A percentile compares a stretch with the other conserved stretches of the same genome.
Evolutionary conservation across 169 alveolate species (phyloP).

Genomic region (Miamiensis avidus): DNA sequence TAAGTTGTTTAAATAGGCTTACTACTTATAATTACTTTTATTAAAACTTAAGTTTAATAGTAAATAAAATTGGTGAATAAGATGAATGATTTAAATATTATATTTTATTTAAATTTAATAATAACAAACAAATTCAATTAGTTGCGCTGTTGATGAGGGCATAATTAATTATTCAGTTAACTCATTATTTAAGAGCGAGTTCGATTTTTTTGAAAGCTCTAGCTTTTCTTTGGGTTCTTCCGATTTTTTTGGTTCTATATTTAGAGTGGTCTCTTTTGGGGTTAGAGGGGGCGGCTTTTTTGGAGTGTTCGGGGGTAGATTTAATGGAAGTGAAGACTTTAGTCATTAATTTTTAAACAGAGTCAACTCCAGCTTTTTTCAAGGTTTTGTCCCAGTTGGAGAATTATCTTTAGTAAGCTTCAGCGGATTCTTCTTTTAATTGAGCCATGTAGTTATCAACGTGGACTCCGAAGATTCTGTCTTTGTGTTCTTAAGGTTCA

Average conservation of each 20-base stretch:
- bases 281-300: slow-evolving; percentile 79
- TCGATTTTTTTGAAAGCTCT: slow-evolving; percentile 93
- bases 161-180: too few relatives aligned
- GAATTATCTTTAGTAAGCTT: slow-evolving; percentile 95
- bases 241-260: slow-evolving; percentile 90
- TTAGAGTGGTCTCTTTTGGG: slow-evolving; percentile 89
- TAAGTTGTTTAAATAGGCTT: too few relatives aligned
- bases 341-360: slow-evolving; percentile 96
- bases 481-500: slow-evolving; percentile 98
- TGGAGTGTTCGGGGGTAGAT: slow-evolving; percentile 90
- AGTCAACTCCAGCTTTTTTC: slow-evolving; percentile 92
- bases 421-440: slow-evolving; percentile 97
- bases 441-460: slow-evolving; percentile 96
- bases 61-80: too few relatives aligned
- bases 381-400: slow-evolving; percentile 91
- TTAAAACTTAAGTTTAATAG: too few relatives aligned
- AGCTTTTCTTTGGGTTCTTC: slow-evolving; percentile 93
- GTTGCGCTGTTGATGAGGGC: too few relatives aligned
- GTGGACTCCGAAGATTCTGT: slow-evolving; percentile 98
- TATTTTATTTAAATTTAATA: too few relatives aligned
- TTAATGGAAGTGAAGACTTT: slow-evolving; percentile 97
- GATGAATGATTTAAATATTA: too few relatives aligned
- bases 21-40: too few relatives aligned
- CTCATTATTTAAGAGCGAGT: slow-evolving; percentile 52
- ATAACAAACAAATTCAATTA: too few relatives aligned